A percentile compares a stretch with the other conserved stretches of the same genome.
Conservation (phyloP, 371 early-diverging fungal species). For the Chytridium lagenaria region DNA sequence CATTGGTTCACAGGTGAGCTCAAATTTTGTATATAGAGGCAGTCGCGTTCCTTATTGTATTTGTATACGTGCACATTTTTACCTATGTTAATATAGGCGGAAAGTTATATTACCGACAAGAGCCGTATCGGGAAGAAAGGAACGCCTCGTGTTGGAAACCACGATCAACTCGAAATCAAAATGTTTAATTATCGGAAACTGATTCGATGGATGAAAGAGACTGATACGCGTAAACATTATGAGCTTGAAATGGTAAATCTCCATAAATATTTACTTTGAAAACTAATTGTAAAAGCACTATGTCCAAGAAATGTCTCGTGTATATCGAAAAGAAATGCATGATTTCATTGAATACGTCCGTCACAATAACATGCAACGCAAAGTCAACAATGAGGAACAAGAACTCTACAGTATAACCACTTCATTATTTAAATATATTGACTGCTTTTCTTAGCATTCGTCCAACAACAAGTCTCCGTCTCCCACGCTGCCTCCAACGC, state of each 20-base stretch:
- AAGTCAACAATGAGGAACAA: slow-evolving; percentile 36
- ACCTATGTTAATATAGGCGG: too few relatives aligned
- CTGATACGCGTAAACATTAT: slow-evolving; percentile 84
- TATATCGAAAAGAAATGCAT: slow-evolving; percentile 65
- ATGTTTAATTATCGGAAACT: slow-evolving; percentile 84
- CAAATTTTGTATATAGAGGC: too few relatives aligned
- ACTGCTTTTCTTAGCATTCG: slow-evolving; percentile 33
- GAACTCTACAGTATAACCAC: slow-evolving; percentile 38
- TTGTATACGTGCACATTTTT: too few relatives aligned
- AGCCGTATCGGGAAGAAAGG: slow-evolving; percentile 34
- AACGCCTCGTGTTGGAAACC: slow-evolving; percentile 55
- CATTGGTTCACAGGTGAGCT: slow-evolving; percentile 23
- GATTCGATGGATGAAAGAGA: slow-evolving; percentile 88
- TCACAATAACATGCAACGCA: slow-evolving; percentile 41
- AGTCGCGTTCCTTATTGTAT: slow-evolving; percentile 41
- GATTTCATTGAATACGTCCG: slow-evolving; percentile 64
- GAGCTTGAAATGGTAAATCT: slow-evolving; percentile 78
- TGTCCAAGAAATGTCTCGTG: slow-evolving; percentile 62
- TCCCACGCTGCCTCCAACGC: slow-evolving; percentile 52
- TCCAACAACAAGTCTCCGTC: slow-evolving; percentile 41
- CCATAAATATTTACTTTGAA: slow-evolving; percentile 5
- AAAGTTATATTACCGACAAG: slow-evolving; percentile 43
- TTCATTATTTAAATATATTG: neutral
- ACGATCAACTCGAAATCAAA: slow-evolving; percentile 76
- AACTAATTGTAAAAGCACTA: slow-evolving; percentile 53